Evolutionary conservation across 2,329 filamentous ascomycete species (phyloP), one percentile per base, ranked within the genome.

Genomic region (Stachybotrys chlorohalonatus): DNA sequence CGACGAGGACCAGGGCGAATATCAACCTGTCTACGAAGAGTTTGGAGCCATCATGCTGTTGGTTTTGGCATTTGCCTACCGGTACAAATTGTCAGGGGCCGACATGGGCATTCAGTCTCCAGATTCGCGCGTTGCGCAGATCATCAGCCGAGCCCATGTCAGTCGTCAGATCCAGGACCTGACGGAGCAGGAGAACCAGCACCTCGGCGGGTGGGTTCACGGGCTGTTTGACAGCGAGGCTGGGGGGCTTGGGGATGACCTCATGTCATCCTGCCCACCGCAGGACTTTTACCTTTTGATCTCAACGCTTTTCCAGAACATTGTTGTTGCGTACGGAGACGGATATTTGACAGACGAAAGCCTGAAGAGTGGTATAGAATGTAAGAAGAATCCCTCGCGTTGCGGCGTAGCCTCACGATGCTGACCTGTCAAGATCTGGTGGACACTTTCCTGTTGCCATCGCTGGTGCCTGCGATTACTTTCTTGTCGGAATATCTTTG

Each of bases 21-120:
- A 90, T 62, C 89, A 93, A 65, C 89, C 89, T 0, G 84, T 91
- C 0, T 94, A 94, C 62, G 90, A 94, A 63, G 90, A 95, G 62
- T 94, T 93, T 60, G 88, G 89, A 1, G 84, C 87, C 0, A 84
- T 92, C 15, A 71, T 94, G 7, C 77, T 94, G 1, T 74, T 94
- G 2, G 78, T 91, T 0, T 70, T 92, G 52, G 86, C 87, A 0
- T 86, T 91, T 59, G 80, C 86, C n/a, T 82, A 90, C 64, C 84
- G 90, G 13, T 93, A 92, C 63, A 80, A 83, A 52, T 74, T 94
- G 9, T 79, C 77, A 0, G 73, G 77, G 6, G 70, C 79, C 5
- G 87, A 92, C 42, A 73, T 92, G 32, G 88, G 87, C 2, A 74
- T 80, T 24, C 71, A 75, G 17, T 73, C 75, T 1, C 64, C 77